Conservation (phyloP, 139 green algal genomes). For the Asterochloris erici region DNA sequence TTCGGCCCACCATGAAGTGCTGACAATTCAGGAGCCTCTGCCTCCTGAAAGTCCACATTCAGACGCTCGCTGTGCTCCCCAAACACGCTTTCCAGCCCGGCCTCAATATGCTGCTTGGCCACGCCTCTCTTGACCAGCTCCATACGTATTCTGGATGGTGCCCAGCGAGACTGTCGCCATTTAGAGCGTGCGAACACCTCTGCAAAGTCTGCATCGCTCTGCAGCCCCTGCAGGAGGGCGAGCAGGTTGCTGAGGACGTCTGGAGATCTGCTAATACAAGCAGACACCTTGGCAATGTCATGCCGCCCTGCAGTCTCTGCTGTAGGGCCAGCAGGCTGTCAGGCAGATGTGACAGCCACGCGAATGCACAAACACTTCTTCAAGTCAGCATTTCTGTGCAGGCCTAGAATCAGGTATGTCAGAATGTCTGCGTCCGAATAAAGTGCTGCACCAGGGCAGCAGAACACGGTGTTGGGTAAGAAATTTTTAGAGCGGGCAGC, state of each 20-base stretch:
- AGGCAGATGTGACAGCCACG: neutral
- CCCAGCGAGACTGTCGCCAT: slow-evolving; percentile 51
- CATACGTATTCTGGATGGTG: slow-evolving; percentile 31
- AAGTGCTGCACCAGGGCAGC: no score
- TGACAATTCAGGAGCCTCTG: no score
- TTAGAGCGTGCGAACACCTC: slow-evolving; percentile 47
- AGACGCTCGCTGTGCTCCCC: slow-evolving; percentile 28
- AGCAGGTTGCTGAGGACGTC: neutral
- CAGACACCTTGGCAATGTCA: neutral
- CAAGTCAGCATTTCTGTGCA: neutral
- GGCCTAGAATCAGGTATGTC: neutral
- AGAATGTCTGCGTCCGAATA: neutral
- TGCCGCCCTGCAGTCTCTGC: neutral
- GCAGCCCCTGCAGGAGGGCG: slow-evolving; percentile 22
- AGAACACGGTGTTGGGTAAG: no score
- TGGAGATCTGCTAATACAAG: neutral
- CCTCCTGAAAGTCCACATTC: neutral
- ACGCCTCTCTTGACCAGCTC: slow-evolving; percentile 39
- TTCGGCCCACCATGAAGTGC: no score
- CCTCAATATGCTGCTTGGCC: neutral
- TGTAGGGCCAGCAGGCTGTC: neutral
- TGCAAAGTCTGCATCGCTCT: slow-evolving; percentile 51
- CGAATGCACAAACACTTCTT: neutral
- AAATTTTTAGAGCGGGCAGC: no score
- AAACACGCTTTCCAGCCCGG: slow-evolving; percentile 34